Evolutionary conservation across 352 stramenopile genomes (phyloP).

Genomic region (Phytophthora agathidicida): DNA sequence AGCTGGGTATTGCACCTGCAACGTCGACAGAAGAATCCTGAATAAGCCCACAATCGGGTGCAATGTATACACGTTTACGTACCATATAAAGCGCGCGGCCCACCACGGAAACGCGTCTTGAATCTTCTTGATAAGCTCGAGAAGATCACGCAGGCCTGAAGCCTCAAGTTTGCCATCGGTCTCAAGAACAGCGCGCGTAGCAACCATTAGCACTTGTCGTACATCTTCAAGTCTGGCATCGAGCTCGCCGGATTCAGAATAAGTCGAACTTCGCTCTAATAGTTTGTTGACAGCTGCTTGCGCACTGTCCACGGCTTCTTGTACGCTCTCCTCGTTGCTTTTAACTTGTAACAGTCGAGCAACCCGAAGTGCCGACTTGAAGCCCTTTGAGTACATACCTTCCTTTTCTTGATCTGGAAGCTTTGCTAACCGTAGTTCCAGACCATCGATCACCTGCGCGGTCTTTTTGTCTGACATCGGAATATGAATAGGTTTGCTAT

Average conservation of each 20-base stretch:
- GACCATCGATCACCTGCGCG: conserved; percentile 4
- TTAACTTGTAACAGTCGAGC: conserved; percentile 3
- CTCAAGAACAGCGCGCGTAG: conserved; percentile 9
- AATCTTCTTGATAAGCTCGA: conserved; percentile 13
- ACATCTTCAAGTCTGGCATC: conserved; percentile 12
- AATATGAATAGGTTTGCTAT: conserved; percentile 1
- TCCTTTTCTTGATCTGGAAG: conserved; percentile 2
- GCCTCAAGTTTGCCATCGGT: conserved; percentile 14
- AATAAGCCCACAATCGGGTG: background rate
- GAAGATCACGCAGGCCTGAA: conserved; percentile 9
- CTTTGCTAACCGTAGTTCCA: conserved; percentile 10
- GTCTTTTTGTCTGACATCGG: conserved; percentile 11
- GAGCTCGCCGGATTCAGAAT: background rate
- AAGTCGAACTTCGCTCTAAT: background rate
- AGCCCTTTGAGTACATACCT: background rate
- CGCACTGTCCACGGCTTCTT: conserved; percentile 6
- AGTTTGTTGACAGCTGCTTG: background rate
- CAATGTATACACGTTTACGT: background rate
- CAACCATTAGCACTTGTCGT: conserved; percentile 7
- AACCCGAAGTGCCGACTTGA: conserved; percentile 12
- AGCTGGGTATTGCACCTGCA: conserved; percentile 15
- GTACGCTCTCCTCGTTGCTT: conserved; percentile 8
- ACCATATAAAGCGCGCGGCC: conserved; percentile 19
- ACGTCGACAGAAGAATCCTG: too few species aligned
- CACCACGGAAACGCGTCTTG: conserved; percentile 15